Evolutionary conservation across 2,329 filamentous ascomycete species (phyloP).

Genomic region (Colletotrichum sp.): DNA sequence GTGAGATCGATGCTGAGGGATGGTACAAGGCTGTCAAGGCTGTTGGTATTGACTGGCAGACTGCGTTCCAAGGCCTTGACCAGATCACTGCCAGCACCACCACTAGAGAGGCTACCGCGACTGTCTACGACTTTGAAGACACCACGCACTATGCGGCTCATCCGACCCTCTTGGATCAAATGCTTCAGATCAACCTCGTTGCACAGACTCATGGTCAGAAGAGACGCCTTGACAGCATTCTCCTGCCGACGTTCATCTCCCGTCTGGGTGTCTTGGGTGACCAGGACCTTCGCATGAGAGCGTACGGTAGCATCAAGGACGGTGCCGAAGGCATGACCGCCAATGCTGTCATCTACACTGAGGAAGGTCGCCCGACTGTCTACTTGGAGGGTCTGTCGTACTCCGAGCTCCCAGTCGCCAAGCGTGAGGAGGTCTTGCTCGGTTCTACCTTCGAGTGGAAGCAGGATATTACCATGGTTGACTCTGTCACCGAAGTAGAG

Average conservation of each 20-base stretch:
- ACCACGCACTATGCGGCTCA: constrained; percentile 5
- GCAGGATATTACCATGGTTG: not conserved
- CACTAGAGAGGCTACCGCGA: not conserved
- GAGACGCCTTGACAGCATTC: not conserved
- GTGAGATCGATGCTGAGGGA: not conserved
- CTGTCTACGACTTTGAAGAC: constrained; percentile 13
- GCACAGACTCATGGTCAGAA: not conserved
- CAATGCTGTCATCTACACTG: constrained; percentile 1
- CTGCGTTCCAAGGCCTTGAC: constrained; percentile 1
- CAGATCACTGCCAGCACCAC: not conserved
- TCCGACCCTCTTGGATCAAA: constrained; percentile 2
- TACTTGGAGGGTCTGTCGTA: constrained; percentile 5
- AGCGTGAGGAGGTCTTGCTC: not conserved
- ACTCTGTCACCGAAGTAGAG: not conserved
- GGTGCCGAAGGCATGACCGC: not conserved
- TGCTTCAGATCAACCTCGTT: constrained; percentile 8
- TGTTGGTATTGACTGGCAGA: constrained; percentile 7
- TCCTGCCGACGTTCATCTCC: not conserved
- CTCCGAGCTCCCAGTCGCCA: not conserved
- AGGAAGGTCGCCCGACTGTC: not conserved
- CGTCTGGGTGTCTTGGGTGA: not conserved
- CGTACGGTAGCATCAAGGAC: not conserved
- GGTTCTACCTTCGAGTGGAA: constrained; percentile 9
- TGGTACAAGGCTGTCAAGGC: constrained; percentile 11
- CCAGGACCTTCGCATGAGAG: constrained; percentile 2